Percentiles rank a stretch among this genome's conserved stretches.
phyloP scores from a whole-genome alignment of 2,329 filamentous ascomycete genomes.

The Pezicula carpinea region DNA sequence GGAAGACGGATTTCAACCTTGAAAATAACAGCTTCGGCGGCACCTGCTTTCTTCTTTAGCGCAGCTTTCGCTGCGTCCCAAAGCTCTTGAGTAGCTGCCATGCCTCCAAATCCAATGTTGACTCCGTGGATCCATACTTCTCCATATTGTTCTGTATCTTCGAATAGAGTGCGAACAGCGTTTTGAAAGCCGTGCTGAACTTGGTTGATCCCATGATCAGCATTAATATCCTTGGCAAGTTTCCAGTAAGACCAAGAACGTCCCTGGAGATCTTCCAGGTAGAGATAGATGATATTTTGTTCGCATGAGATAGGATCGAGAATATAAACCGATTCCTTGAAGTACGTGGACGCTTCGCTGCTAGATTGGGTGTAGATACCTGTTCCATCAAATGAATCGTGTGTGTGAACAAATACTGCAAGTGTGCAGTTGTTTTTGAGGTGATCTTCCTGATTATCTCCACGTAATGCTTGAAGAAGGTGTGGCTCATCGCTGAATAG shows the following conservation, averaged over 20 bases:
- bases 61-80: background rate
- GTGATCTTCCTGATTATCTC: too few species aligned
- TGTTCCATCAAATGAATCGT: too few species aligned
- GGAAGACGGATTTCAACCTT: background rate
- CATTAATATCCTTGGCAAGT: slow-evolving; percentile 6
- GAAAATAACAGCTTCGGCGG: background rate
- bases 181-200: slow-evolving; percentile 13
- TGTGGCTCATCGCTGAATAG: too few species aligned
- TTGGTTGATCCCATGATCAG: slow-evolving; percentile 15
- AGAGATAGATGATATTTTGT: slow-evolving; percentile 3
- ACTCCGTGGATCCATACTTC: background rate
- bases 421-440: too few species aligned
- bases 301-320: background rate
- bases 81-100: slow-evolving; percentile 11
- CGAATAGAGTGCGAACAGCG: slow-evolving; percentile 11
- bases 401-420: too few species aligned
- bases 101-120: slow-evolving; percentile 13
- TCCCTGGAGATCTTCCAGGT: background rate
- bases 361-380: too few species aligned
- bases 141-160: background rate
- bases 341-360: too few species aligned
- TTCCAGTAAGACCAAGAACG: slow-evolving; percentile 16
- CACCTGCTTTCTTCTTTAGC: slow-evolving; percentile 2
- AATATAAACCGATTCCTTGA: too few species aligned
- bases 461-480: too few species aligned